A percentile compares a stretch with the other conserved stretches of the same genome.
Evolutionary conservation across 257 asterid genomes (phyloP).

Genomic region (Gentiana dahurica): DNA sequence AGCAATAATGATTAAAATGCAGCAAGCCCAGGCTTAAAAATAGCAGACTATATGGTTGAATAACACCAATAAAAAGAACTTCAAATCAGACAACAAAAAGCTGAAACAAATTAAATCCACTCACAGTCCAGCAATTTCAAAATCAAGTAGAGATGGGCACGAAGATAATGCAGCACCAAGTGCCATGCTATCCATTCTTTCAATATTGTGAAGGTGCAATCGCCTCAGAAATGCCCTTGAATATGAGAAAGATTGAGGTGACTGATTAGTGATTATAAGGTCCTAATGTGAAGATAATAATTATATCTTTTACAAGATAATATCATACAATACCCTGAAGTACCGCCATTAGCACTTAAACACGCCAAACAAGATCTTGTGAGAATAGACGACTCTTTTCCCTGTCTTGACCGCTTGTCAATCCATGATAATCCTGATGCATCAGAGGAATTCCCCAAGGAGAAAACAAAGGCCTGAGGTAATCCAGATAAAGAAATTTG

Average conservation of each 20-base stretch:
- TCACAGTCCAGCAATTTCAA: conserved; percentile 89
- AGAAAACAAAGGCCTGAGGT: conserved; percentile 32
- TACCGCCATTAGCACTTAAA: conserved; percentile 53
- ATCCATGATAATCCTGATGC: conserved; percentile 57
- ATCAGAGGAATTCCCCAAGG: conserved; percentile 49
- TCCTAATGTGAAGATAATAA: background rate
- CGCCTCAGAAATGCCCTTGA: conserved; percentile 53
- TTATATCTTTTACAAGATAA: background rate
- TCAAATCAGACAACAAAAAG: background rate
- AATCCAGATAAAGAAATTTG: conserved; percentile 34
- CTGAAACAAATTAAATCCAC: conserved; percentile 16
- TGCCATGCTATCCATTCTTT: conserved; percentile 59
- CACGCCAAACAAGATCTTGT: conserved; percentile 71
- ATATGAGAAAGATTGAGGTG: conserved; percentile 3
- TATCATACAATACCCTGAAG: conserved; percentile 48
- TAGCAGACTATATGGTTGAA: background rate
- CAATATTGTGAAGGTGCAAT: conserved; percentile 73
- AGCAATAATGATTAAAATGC: background rate
- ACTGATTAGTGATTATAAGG: background rate
- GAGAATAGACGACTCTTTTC: conserved; percentile 52
- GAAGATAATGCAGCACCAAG: conserved; percentile 60
- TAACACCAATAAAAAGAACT: background rate
- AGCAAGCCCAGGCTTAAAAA: background rate
- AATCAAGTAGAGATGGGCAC: conserved; percentile 63
- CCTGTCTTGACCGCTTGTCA: conserved; percentile 64